phyloP scores from a whole-genome alignment of 768 basidiomycete species.

The Boletales sp. region DNA sequence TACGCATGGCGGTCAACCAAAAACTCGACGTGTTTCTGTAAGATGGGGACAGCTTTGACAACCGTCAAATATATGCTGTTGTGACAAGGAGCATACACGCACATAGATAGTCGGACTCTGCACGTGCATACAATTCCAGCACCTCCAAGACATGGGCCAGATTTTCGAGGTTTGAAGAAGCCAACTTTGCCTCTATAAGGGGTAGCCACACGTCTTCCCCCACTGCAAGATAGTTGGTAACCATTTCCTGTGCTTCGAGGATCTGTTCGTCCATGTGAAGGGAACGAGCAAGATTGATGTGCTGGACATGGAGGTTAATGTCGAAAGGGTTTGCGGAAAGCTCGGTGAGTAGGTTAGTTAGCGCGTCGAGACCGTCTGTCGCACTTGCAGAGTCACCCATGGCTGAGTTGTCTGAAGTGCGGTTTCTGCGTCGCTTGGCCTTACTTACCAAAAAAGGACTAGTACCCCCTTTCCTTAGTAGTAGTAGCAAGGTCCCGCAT shows the following conservation, averaged over 20 bases:
- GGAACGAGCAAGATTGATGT: constrained; percentile 59
- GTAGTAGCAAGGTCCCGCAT: too few relatives aligned
- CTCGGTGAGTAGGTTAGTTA: constrained; percentile 54
- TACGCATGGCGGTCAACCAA: constrained; percentile 39
- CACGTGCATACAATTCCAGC: constrained; percentile 57
- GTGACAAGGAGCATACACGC: constrained; percentile 30
- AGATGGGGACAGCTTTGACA: constrained; percentile 64
- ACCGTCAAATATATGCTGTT: constrained; percentile 16
- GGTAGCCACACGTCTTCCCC: constrained; percentile 75
- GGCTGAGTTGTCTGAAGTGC: background rate
- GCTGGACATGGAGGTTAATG: constrained; percentile 59
- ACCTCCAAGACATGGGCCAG: constrained; percentile 51
- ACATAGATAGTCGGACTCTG: constrained; percentile 81
- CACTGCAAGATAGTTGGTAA: constrained; percentile 57
- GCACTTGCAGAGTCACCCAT: constrained; percentile 48
- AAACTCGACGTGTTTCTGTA: constrained; percentile 66
- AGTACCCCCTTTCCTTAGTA: too few relatives aligned
- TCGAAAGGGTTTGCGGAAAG: constrained; percentile 60
- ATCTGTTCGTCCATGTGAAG: constrained; percentile 58
- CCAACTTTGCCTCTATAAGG: constrained; percentile 53
- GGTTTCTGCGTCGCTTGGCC: too few relatives aligned
- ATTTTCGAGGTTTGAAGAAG: constrained; percentile 49
- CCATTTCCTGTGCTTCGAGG: constrained; percentile 61
- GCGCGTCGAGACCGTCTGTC: constrained; percentile 54
- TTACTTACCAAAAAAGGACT: constrained; percentile 8